phyloP scores from a whole-genome alignment of 768 basidiomycete species.

The Russula lepida region DNA sequence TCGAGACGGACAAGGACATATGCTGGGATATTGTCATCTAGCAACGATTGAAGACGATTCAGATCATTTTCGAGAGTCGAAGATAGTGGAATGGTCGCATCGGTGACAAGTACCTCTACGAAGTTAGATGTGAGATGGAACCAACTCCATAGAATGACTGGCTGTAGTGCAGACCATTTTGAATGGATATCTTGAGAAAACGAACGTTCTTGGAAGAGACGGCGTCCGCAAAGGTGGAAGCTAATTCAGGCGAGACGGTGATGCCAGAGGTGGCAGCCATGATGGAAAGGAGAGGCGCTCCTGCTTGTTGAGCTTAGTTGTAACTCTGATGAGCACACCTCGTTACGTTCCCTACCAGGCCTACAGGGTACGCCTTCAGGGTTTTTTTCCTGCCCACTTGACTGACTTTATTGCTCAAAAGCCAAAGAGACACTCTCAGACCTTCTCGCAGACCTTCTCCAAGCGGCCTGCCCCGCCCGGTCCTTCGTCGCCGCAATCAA shows the following conservation, averaged over 20 bases:
- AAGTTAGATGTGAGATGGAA: slow-evolving; percentile 25
- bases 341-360: slow-evolving; percentile 42
- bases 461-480: slow-evolving; percentile 15
- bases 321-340: slow-evolving; percentile 24
- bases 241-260: slow-evolving; percentile 48
- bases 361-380: slow-evolving; percentile 32
- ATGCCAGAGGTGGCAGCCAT: slow-evolving; percentile 79
- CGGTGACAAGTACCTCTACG: slow-evolving; percentile 62
- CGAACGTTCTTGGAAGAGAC: slow-evolving; percentile 43
- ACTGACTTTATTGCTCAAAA: slow-evolving; percentile 17
- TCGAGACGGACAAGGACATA: slow-evolving; percentile 67
- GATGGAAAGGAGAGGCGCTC: slow-evolving; percentile 4
- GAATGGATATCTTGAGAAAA: slow-evolving; percentile 72
- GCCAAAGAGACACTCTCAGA: slow-evolving; percentile 43
- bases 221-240: slow-evolving; percentile 49
- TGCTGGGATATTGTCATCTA: slow-evolving; percentile 58
- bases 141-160: slow-evolving; percentile 5
- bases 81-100: slow-evolving; percentile 39
- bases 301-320: neutral
- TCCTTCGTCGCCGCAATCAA: slow-evolving; percentile 16
- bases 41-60: slow-evolving; percentile 42
- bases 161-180: slow-evolving; percentile 48
- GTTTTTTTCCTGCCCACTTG: slow-evolving; percentile 2
- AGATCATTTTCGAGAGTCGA: slow-evolving; percentile 60
- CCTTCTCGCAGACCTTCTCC: slow-evolving; percentile 33